Base-by-base conservation (phyloP, 2,329 filamentous ascomycete species). In the Talaromyces sp. region DNA sequence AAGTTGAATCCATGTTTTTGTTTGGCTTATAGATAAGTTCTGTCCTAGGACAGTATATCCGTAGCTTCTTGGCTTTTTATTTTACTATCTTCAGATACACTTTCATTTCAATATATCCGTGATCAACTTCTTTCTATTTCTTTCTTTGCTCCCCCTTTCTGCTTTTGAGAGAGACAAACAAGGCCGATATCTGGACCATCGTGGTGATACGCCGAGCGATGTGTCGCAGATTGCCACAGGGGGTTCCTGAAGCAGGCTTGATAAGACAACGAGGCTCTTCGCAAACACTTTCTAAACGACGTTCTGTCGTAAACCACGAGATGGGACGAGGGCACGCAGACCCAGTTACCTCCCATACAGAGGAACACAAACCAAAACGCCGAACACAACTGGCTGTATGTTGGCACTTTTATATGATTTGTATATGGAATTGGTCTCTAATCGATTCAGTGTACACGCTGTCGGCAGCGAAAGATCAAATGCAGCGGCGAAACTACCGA, bases 391-490 rank as follows among this genome's bases (percentile, higher is more conserved):
- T 63, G 58, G 58, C 61, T 46, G 61, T 62, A 62, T 52, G 41
- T n/a, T 51, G 35, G 55, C 52, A 19, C 27, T 46, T 17, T 17
- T 43, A 27, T 58, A 43, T n/a, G 27, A 50, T 10, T 21, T 19
- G 50, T 32, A 17, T 27, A 46, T 59, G 21, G 14, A 41, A 52
- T 38, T 52, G 58, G 24, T 24, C 19, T 61, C 58, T 32, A 31
- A 64, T 56, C n/a, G 32, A 21, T 51, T 6, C 65, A 97, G 93
- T 98, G 93, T 74, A 86, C 86, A 38, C 86, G 93, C 66, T 98
- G 93, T 76, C 86, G 93, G 63, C 93, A 93, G 78, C 86, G 93
- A 62, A 98, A 98, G 81, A 98, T 98, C 68, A 89, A 91, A 67
- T 98, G 93, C 78, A 96, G 90, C 69, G 93, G 93, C 50, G 91